Evolutionary conservation across 228 moss, liverwort and hornwort genomes (phyloP).

Genomic region (Sphagnum fallax): DNA sequence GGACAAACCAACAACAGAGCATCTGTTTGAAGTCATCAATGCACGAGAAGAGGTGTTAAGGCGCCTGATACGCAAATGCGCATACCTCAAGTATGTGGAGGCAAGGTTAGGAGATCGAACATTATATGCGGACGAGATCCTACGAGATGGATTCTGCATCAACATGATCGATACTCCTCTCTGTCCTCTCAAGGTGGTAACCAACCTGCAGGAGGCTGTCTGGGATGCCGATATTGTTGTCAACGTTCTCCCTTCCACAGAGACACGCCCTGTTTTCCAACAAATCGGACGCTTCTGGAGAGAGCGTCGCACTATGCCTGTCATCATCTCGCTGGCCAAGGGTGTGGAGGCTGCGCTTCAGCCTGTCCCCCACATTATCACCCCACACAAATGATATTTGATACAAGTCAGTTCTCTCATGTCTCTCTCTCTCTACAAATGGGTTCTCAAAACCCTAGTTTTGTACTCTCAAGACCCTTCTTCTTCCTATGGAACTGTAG

Average conservation of each 20-base stretch:
- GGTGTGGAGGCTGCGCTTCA: slow-evolving; percentile 88
- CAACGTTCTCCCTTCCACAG: slow-evolving; percentile 93
- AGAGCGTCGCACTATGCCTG: slow-evolving; percentile 79
- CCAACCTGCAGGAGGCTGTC: slow-evolving; percentile 94
- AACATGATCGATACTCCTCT: slow-evolving; percentile 96
- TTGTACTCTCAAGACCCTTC: too few species aligned
- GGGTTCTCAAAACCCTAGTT: too few species aligned
- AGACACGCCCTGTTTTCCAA: slow-evolving; percentile 77
- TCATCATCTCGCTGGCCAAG: too few species aligned
- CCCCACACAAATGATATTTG: slow-evolving; percentile 98
- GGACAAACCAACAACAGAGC: slow-evolving; percentile 68
- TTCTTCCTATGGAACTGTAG: too few species aligned
- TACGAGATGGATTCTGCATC: slow-evolving; percentile 93
- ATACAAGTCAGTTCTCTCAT: slow-evolving; percentile 51
- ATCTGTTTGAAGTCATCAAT: too few species aligned
- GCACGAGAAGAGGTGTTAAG: slow-evolving; percentile 87
- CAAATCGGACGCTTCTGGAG: slow-evolving; percentile 94
- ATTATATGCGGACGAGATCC: slow-evolving; percentile 81
- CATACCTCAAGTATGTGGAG: slow-evolving; percentile 97
- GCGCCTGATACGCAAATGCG: slow-evolving; percentile 89
- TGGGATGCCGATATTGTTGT: slow-evolving; percentile 98
- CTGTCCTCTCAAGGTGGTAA: slow-evolving; percentile 92
- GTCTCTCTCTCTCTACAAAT: too few species aligned
- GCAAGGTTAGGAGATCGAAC: slow-evolving; percentile 86
- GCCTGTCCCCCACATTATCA: slow-evolving; percentile 91